These are phyloP conservation scores for Fusarium musae DNA, from an alignment of 2,329 filamentous ascomycete genomes.

Conservation along the genomic window DNA sequence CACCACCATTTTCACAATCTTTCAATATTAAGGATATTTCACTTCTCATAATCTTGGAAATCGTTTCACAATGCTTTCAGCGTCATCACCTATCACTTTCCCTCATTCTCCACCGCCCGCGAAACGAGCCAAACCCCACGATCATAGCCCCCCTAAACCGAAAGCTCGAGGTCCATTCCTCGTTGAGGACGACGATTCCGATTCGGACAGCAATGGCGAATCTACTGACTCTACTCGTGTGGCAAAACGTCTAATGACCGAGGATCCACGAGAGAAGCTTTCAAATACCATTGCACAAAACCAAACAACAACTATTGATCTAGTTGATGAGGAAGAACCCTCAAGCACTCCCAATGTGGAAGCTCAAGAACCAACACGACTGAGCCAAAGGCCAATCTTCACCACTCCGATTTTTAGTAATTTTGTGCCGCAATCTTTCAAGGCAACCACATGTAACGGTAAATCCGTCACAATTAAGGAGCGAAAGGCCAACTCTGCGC, in stretches of 20 bases:
- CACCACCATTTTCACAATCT: not conserved
- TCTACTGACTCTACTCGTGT: constrained; percentile 22
- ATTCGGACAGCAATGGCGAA: constrained; percentile 39
- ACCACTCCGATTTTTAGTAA: constrained; percentile 42
- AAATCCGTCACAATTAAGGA: constrained; percentile 65
- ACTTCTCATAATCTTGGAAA: not conserved
- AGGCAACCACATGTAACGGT: constrained; percentile 67
- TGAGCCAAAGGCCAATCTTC: constrained; percentile 42
- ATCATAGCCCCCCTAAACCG: constrained; percentile 49
- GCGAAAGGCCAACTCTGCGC: constrained; percentile 57
- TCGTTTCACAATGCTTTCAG: constrained; percentile 62
- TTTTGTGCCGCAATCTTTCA: constrained; percentile 50
- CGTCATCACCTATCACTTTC: constrained; percentile 69
- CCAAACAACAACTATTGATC: not conserved
- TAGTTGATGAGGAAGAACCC: not conserved
- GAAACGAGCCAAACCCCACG: constrained; percentile 53
- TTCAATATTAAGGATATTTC: not conserved
- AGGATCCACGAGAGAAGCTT: constrained; percentile 37
- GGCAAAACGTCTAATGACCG: constrained; percentile 49
- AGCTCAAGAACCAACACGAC: constrained; percentile 29
- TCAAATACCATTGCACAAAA: not conserved
- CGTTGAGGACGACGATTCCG: constrained; percentile 52
- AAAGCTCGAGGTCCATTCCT: constrained; percentile 54
- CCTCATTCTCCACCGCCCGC: constrained; percentile 58
- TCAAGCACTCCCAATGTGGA: constrained; percentile 2